Evolutionary conservation across 148 eudicot species (phyloP).

Genomic region (Nyssa sinensis): DNA sequence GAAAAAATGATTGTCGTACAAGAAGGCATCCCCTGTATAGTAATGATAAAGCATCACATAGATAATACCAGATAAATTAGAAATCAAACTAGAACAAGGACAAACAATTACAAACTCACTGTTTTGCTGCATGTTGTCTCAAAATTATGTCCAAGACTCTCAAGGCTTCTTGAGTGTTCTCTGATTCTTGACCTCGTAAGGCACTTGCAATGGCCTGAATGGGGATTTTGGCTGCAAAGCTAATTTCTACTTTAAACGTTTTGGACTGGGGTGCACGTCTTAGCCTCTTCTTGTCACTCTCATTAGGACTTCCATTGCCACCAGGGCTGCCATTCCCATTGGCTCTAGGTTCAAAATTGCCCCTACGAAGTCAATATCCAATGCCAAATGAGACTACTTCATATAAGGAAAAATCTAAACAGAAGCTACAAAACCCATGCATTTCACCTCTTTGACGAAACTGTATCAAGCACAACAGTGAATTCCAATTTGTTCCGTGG

Average conservation of each 20-base stretch:
- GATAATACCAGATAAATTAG: too few relatives aligned
- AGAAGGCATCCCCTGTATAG: constrained; percentile 43
- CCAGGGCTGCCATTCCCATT: constrained; percentile 19
- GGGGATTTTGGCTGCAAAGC: constrained; percentile 30
- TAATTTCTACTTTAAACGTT: constrained; percentile 29
- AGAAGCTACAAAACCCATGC: not conserved
- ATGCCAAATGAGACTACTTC: not conserved
- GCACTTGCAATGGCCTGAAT: constrained; percentile 28
- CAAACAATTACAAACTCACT: constrained; percentile 10
- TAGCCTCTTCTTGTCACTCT: constrained; percentile 23
- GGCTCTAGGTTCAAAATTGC: too few relatives aligned
- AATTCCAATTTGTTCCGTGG: constrained; percentile 30
- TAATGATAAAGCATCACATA: too few relatives aligned
- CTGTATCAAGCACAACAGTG: constrained; percentile 22
- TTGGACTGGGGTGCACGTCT: constrained; percentile 17
- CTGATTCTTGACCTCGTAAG: constrained; percentile 22
- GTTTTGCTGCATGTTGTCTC: constrained; percentile 31
- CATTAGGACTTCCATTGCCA: constrained; percentile 15
- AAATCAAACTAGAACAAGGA: too few relatives aligned
- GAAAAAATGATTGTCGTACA: constrained; percentile 42
- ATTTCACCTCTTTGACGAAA: constrained; percentile 16
- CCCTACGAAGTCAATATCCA: not conserved
- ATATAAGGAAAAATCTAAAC: not conserved
- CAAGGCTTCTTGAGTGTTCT: constrained; percentile 27
- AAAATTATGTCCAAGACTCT: constrained; percentile 30